Evolutionary conservation across 2,329 filamentous ascomycete genomes (phyloP).

Genomic region (Botrytis aclada): DNA sequence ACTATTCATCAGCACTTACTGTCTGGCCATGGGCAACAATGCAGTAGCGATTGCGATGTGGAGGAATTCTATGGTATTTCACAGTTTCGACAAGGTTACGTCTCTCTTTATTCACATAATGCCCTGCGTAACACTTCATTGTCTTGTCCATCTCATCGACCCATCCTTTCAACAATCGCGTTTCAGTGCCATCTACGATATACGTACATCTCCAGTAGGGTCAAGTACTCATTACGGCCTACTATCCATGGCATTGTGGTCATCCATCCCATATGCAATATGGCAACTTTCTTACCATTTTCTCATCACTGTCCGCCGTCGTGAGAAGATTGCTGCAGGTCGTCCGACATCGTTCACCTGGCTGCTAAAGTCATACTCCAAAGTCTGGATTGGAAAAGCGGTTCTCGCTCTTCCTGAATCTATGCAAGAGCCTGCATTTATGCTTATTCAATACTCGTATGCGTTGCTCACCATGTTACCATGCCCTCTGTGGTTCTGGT

Average conservation of each 20-base stretch:
- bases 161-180: constrained; percentile 61
- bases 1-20: constrained; percentile 88
- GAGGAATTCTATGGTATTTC: constrained; percentile 97
- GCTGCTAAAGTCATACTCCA: constrained; percentile 87
- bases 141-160: constrained; percentile 78
- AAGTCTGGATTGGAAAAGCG: constrained; percentile 81
- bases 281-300: constrained; percentile 96
- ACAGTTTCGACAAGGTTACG: constrained; percentile 97
- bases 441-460: constrained; percentile 92
- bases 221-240: constrained; percentile 78
- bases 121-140: constrained; percentile 92
- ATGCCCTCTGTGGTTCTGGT: constrained; percentile 93
- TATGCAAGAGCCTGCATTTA: constrained; percentile 87
- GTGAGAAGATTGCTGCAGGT: constrained; percentile 92
- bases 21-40: constrained; percentile 93
- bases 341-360: constrained; percentile 96
- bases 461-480: constrained; percentile 91
- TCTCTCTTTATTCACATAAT: constrained; percentile 99
- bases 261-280: constrained; percentile 83
- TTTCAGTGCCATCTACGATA: constrained; percentile 82
- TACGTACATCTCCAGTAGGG: constrained; percentile 67
- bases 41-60: constrained; percentile 98
- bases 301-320: constrained; percentile 90
- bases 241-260: constrained; percentile 87
- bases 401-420: constrained; percentile 73